Percentiles rank a stretch among this genome's conserved stretches.
Evolutionary conservation across 2,329 filamentous ascomycete species (phyloP).

Genomic region (Venturia effusa): DNA sequence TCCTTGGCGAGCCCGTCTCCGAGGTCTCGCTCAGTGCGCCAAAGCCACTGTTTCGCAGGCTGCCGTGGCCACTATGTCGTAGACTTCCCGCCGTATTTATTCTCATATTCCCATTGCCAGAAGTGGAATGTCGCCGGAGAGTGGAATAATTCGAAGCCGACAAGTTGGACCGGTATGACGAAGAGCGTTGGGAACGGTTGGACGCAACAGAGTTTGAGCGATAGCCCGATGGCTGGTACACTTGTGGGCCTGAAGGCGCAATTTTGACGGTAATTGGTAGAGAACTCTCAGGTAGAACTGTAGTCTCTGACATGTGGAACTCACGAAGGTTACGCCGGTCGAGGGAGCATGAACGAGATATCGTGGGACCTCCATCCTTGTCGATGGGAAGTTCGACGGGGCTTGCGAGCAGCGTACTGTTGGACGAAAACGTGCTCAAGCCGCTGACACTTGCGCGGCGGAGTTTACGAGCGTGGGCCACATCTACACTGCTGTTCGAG

Average conservation of each 20-base stretch:
- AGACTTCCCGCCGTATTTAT: neutral
- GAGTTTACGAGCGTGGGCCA: neutral
- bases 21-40: neutral
- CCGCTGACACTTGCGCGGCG: neutral
- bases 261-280: neutral
- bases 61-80: neutral
- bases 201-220: neutral
- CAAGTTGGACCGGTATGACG: neutral
- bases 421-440: neutral
- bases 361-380: neutral
- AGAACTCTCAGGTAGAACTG: neutral
- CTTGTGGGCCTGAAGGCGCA: neutral
- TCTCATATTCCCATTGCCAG: neutral
- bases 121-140: neutral
- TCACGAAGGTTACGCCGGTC: neutral
- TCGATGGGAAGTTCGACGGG: neutral
- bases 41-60: neutral
- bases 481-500: neutral
- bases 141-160: neutral
- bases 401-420: constrained; percentile 1
- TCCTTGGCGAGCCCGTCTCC: neutral
- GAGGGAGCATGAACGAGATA: neutral
- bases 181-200: neutral
- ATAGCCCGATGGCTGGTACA: neutral
- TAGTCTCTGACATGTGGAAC: neutral